Base-by-base conservation (phyloP, 1,284 basidiomycete genomes). In the Afroboletus lepidellus region DNA sequence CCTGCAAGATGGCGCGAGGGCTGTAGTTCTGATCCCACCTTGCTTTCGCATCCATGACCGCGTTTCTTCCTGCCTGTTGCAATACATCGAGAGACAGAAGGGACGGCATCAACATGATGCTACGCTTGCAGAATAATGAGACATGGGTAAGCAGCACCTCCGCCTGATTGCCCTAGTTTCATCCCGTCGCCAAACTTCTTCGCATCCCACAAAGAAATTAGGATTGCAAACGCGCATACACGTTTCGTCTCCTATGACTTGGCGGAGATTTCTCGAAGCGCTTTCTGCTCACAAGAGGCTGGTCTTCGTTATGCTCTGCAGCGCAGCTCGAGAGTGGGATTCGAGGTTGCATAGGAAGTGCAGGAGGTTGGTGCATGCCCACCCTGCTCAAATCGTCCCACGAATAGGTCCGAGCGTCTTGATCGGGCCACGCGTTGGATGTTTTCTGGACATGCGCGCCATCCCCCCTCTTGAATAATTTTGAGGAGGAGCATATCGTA, bases 81-180 rank as follows among this genome's bases (percentile, higher is more conserved):
- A 62, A 68, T 48, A 51, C 50, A 56, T 49, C 46, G 53, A 66
- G 59, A 50, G 33, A 48, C 41, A 62, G 59, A 68, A 68, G 67
- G 46, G 46, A 62, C 63, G 55, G 48, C 60, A 68, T 65, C 59
- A 68, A 48, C 62, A 42, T 66, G 67, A 66, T 68, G 52, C 53
- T 68, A 68, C 59, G 63, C 56, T 41, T 50, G 51, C 44, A 63
- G 44, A 51, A 54, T 52, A 58, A 66, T 66, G 66, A 60, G 48
- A 58, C 52, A 32, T 55, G 53, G 51, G 63, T 57, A 55, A 56
- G 63, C 63, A 62, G 49, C 59, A 63, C 54, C 42, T 50, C 51
- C 38, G 45, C 47, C 46, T 51, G 54, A 51, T 47, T 55, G 50
- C 46, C 48, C 45, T 53, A 25, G 29, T 46, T 46, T 42, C 45